These are phyloP conservation scores for Neopestalotiopsis sp. DNA, from an alignment of 2,329 filamentous ascomycete genomes.

Conservation along the genomic window DNA sequence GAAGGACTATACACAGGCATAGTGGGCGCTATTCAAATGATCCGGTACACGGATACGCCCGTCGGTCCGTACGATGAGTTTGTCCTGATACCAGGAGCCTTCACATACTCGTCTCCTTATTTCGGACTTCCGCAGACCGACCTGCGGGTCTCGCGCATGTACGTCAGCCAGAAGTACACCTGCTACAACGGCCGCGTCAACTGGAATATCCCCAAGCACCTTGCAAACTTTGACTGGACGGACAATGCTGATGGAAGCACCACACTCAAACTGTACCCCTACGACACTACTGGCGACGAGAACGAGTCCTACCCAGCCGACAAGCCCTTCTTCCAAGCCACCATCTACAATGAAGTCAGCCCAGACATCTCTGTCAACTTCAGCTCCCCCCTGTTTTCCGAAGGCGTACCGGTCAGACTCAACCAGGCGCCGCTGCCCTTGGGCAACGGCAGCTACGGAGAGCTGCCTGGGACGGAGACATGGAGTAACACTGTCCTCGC, in stretches of 20 bases:
- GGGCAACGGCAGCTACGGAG: conserved; percentile 23
- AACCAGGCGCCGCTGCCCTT: conserved; percentile 33
- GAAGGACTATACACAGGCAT: conserved; percentile 34
- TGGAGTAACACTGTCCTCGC: conserved; percentile 27
- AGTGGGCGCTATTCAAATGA: conserved; percentile 34
- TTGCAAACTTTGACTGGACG: conserved; percentile 36
- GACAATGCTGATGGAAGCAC: conserved; percentile 20
- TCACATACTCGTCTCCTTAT: conserved; percentile 17
- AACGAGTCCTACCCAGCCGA: conserved; percentile 15
- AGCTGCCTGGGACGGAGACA: conserved; percentile 27
- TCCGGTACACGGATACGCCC: conserved; percentile 36
- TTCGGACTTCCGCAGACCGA: conserved; percentile 20
- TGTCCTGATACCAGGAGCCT: conserved; percentile 34
- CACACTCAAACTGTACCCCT: conserved; percentile 30
- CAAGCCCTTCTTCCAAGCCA: conserved; percentile 32
- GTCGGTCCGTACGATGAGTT: conserved; percentile 40
- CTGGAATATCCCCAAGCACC: conserved; percentile 41
- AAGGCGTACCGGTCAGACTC: conserved; percentile 29
- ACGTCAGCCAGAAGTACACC: conserved; percentile 37
- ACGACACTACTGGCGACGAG: conserved; percentile 18
- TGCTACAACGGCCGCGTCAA: conserved; percentile 38
- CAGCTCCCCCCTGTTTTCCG: conserved; percentile 20
- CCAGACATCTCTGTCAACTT: conserved; percentile 24
- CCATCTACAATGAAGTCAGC: conserved; percentile 19
- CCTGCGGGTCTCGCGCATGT: conserved; percentile 37